These are phyloP conservation scores for Monosporascus ibericus DNA, from an alignment of 2,329 filamentous ascomycete species.

Conservation along the genomic window DNA sequence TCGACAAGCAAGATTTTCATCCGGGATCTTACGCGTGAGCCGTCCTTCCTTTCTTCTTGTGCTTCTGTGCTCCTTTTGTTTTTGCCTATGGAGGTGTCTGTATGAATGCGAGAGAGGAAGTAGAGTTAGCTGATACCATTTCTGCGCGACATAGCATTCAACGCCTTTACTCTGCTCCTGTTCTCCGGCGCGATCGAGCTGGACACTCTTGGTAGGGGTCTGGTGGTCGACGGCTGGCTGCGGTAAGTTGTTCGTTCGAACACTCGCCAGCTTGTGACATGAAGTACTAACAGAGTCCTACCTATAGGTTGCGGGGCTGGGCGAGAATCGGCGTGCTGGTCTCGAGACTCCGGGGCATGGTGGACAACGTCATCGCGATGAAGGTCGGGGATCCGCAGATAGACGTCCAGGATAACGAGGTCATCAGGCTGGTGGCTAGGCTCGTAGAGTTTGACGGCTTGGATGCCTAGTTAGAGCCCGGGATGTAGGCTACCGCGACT, in stretches of 20 bases:
- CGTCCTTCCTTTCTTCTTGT: not conserved
- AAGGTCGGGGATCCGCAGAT: conserved; percentile 71
- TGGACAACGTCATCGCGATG: conserved; percentile 75
- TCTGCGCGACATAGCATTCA: conserved; percentile 58
- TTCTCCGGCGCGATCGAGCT: conserved; percentile 82
- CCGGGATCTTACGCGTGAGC: conserved; percentile 79
- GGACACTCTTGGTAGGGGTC: conserved; percentile 78
- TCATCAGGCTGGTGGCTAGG: conserved; percentile 71
- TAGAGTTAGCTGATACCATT: conserved; percentile 2
- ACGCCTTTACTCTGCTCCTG: conserved; percentile 79
- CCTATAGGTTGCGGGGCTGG: conserved; percentile 69
- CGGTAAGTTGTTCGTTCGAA: conserved; percentile 22
- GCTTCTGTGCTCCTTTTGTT: not conserved
- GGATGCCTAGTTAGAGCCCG: conserved; percentile 46
- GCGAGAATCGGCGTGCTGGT: conserved; percentile 89
- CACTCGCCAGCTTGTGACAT: not conserved
- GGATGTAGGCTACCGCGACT: too few relatives aligned
- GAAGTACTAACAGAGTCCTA: not conserved
- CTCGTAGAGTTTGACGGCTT: conserved; percentile 87
- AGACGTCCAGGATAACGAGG: conserved; percentile 53
- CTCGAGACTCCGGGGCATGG: conserved; percentile 72
- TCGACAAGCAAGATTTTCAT: conserved; percentile 89
- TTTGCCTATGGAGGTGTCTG: too few relatives aligned
- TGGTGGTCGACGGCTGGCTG: conserved; percentile 91
- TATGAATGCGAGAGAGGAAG: not conserved